phyloP scores from a whole-genome alignment of 2,329 filamentous ascomycete species.

The Alternaria longipes region DNA sequence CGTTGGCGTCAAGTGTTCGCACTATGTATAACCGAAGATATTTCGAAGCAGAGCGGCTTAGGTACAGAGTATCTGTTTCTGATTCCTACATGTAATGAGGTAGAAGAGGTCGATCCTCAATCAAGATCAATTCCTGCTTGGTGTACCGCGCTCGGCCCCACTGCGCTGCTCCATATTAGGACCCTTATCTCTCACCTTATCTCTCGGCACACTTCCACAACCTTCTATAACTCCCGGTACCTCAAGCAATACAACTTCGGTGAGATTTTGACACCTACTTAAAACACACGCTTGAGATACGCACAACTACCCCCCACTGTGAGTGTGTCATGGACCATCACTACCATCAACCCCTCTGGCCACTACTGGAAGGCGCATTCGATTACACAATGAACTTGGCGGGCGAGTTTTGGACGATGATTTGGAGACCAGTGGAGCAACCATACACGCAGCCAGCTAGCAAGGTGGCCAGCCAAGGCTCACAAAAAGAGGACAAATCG shows the following conservation, averaged over 20 bases:
- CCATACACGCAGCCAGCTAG: background rate
- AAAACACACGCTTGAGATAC: background rate
- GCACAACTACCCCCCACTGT: background rate
- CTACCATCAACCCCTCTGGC: slow-evolving; percentile 28
- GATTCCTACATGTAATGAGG: background rate
- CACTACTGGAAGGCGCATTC: slow-evolving; percentile 26
- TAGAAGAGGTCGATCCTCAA: background rate
- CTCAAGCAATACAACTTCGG: background rate
- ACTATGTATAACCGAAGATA: background rate
- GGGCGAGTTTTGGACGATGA: slow-evolving; percentile 26
- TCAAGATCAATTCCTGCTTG: background rate
- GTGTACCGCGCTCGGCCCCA: background rate
- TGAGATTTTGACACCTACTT: background rate
- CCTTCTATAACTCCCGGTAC: background rate
- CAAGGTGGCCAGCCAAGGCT: background rate
- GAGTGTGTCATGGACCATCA: slow-evolving; percentile 26
- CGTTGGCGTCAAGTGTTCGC: background rate
- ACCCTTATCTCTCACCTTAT: slow-evolving; percentile 22
- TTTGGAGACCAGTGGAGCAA: slow-evolving; percentile 13
- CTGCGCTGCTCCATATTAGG: slow-evolving; percentile 3
- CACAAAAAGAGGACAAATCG: background rate
- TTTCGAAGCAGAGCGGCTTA: background rate
- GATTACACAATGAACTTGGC: slow-evolving; percentile 26
- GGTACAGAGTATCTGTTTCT: background rate
- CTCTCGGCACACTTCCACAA: slow-evolving; percentile 13